These are phyloP conservation scores for Fusarium avenaceum DNA, from an alignment of 2,329 filamentous ascomycete species.

Conservation along the genomic window DNA sequence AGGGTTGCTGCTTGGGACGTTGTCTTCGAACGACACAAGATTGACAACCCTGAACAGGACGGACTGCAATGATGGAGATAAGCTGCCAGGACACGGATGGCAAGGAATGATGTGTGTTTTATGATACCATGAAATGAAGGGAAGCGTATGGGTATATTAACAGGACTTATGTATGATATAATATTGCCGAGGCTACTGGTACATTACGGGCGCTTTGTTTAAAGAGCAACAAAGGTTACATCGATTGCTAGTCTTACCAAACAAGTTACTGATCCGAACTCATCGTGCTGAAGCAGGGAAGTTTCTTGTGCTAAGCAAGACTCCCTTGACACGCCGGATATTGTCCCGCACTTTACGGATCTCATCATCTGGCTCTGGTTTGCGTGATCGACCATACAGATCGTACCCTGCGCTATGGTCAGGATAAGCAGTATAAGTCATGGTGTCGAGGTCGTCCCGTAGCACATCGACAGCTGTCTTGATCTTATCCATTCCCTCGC, in stretches of 20 bases:
- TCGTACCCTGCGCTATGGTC: slow-evolving; percentile 58
- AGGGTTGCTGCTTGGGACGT: slow-evolving; percentile 59
- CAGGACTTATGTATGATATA: slow-evolving; percentile 6
- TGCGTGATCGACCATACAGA: slow-evolving; percentile 60
- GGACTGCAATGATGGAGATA: slow-evolving; percentile 6
- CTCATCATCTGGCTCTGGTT: slow-evolving; percentile 74
- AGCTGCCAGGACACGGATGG: not conserved
- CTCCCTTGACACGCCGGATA: slow-evolving; percentile 83
- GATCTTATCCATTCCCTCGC: slow-evolving; percentile 64
- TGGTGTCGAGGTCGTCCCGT: slow-evolving; percentile 73
- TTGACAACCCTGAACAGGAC: slow-evolving; percentile 44
- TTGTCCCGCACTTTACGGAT: slow-evolving; percentile 79
- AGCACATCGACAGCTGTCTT: slow-evolving; percentile 69
- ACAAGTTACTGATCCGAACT: not conserved
- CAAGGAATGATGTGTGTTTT: not conserved
- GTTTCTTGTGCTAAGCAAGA: slow-evolving; percentile 79
- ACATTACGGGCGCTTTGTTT: slow-evolving; percentile 14
- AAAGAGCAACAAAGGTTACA: not conserved
- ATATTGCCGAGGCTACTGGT: slow-evolving; percentile 11
- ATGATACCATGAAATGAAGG: slow-evolving; percentile 27
- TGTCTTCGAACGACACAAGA: slow-evolving; percentile 54
- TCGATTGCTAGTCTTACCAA: not conserved
- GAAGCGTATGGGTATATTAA: slow-evolving; percentile 29
- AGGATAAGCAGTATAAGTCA: slow-evolving; percentile 62
- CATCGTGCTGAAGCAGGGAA: slow-evolving; percentile 69